Evolutionary conservation across 352 stramenopile species (phyloP), one percentile per base, ranked within the genome.

Genomic region (Pythium insidiosum): DNA sequence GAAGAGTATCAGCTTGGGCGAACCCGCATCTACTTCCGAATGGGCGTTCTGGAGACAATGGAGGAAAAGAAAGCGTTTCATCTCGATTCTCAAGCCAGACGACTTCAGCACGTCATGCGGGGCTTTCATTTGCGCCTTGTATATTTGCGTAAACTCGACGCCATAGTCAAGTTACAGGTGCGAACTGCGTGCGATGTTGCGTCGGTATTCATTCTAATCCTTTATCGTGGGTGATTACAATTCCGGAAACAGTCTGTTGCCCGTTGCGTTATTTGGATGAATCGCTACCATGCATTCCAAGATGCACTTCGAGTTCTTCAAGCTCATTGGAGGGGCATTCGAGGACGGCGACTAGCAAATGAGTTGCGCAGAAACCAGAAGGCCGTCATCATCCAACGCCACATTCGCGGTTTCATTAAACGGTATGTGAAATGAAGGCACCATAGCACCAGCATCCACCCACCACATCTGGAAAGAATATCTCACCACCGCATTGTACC

Each of bases 181-280:
- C 29, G 15, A 18, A 20, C 18, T 2, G 35, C 43, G 24, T 15
- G 39, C 43, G 35, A 46, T 45, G 21, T 46, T n/a, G n/a, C n/a
- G n/a, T n/a, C n/a, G n/a, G n/a, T n/a, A n/a, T n/a, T n/a, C n/a
- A n/a, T n/a, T n/a, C n/a, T n/a, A n/a, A n/a, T n/a, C n/a, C n/a
- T n/a, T n/a, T n/a, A n/a, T n/a, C n/a, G n/a, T n/a, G n/a, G n/a
- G n/a, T n/a, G n/a, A n/a, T n/a, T n/a, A n/a, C n/a, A n/a, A n/a
- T n/a, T n/a, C n/a, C n/a, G n/a, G n/a, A n/a, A n/a, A n/a, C n/a
- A 92, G 77, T 92, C 80, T 9, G 78, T 93, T 44, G 74, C 71
- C 50, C 75, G 80, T 15, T 93, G 80, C 19, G 71, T 93, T 23
- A 63, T 89, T 24, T 68, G 66, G 58, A 87, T 88, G 69, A 78